Base-by-base conservation (phyloP, 139 green algal genomes). In the Penium margaritaceum region DNA sequence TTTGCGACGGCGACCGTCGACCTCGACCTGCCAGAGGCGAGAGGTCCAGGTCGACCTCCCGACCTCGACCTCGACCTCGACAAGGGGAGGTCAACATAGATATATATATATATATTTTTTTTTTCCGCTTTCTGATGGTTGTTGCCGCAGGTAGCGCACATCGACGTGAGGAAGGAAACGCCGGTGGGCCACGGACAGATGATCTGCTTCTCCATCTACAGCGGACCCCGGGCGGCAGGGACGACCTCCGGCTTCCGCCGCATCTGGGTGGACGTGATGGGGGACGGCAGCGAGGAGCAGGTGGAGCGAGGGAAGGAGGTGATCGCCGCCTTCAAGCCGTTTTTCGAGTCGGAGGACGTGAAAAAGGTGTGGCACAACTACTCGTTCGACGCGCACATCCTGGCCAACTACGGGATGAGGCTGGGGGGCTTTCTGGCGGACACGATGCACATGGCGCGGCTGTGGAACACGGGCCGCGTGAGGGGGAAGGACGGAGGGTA, bases 321-420 rank as follows among this genome's bases (percentile, higher is more conserved):
- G 9, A 58, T 92, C 24, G 76, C 84, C 2, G 83, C 72, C 15
- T 95, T 97, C 78, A 82, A 77, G 29, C 53, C 58, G 19, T 97
- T 96, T 74, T 94, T 95, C n/a, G 87, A 90, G 54, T 82, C 88
- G 39, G 17, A 36, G 0, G 39, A 35, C 36, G 80, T 89, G 51
- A 81, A 85, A 37, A 96, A 96, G 83, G 89, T 96, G 38, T 98
- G 94, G 94, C 94, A 98, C 87, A 98, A 98, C 83, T 98, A 97
- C 82, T 85, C 86, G 35, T 98, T 98, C 70, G 94, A 98, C 82
- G 87, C 91, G 1, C 94, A 98, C 81, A 90, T 98, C 36, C 76
- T 98, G 77, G 78, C 85, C 64, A 90, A 90, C 76, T 27, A 79
- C 0, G 73, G 60, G 9, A 44, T 90, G 30, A 30, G 67, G 32